These are phyloP conservation scores for Leishmania martiniquensis DNA, from an alignment of 208 protist species.

Conservation along the genomic window DNA sequence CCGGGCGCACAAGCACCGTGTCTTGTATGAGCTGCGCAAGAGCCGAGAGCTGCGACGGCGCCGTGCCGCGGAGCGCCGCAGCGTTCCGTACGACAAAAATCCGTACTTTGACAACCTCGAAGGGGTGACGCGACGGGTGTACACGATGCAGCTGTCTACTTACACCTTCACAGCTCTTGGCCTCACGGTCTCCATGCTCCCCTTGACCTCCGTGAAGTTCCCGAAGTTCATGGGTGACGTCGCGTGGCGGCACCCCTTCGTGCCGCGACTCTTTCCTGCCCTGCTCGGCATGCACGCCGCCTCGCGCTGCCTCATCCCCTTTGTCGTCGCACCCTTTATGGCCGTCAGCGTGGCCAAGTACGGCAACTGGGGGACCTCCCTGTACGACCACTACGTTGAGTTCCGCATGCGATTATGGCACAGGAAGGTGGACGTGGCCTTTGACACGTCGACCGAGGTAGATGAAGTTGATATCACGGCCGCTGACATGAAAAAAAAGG, in stretches of 20 bases:
- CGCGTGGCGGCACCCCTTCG: slow-evolving; percentile 81
- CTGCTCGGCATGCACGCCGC: slow-evolving; percentile 82
- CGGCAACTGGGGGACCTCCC: slow-evolving; percentile 60
- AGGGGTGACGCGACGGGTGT: slow-evolving; percentile 80
- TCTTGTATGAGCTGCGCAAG: slow-evolving; percentile 81
- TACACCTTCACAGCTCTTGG: slow-evolving; percentile 58
- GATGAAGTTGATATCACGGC: slow-evolving; percentile 66
- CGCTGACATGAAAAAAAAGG: slow-evolving; percentile 21
- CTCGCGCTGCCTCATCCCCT: slow-evolving; percentile 83
- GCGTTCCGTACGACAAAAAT: slow-evolving; percentile 64
- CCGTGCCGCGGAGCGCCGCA: slow-evolving; percentile 57
- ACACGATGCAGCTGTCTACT: slow-evolving; percentile 60
- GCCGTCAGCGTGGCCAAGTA: slow-evolving; percentile 53
- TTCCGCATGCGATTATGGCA: slow-evolving; percentile 74
- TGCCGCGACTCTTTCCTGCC: slow-evolving; percentile 85
- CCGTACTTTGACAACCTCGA: slow-evolving; percentile 80
- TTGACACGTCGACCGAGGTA: slow-evolving; percentile 75
- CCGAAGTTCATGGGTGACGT: slow-evolving; percentile 92
- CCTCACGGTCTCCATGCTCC: slow-evolving; percentile 68
- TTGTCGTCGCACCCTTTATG: slow-evolving; percentile 82
- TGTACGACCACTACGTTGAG: slow-evolving; percentile 88
- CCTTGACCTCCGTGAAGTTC: slow-evolving; percentile 73
- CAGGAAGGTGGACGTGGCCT: slow-evolving; percentile 69
- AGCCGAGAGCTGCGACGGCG: slow-evolving; percentile 76
- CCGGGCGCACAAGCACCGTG: slow-evolving; percentile 72